phyloP scores from a whole-genome alignment of 1,284 basidiomycete genomes.

The Cryptococcus sp. region DNA sequence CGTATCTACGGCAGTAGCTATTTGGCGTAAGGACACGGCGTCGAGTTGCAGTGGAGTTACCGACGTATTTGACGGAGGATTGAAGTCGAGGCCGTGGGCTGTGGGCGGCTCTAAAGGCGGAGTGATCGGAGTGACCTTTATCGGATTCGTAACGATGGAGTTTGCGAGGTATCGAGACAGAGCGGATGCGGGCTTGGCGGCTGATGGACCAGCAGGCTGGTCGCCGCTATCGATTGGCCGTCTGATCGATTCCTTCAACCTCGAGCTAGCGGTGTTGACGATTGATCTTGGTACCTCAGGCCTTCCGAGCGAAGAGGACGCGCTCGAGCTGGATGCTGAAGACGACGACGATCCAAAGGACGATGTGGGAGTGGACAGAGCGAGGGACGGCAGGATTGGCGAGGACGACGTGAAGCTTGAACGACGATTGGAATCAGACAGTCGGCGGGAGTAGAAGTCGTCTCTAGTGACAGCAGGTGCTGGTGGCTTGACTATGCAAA shows the following conservation, averaged over 20 bases:
- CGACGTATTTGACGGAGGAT: no score
- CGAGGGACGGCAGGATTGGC: background rate
- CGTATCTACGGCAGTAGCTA: no score
- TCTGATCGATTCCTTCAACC: constrained; percentile 5
- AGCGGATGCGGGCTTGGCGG: constrained; percentile 1
- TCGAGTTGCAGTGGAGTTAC: no score
- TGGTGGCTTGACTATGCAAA: constrained; percentile 1
- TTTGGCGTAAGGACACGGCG: no score
- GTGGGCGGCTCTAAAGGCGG: background rate
- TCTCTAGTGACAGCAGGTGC: background rate
- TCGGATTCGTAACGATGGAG: constrained; percentile 2
- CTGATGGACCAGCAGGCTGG: background rate
- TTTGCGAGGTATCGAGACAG: constrained; percentile 13
- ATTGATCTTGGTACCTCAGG: background rate
- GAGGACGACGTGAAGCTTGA: constrained; percentile 2
- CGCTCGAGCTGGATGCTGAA: background rate
- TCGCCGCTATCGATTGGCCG: background rate
- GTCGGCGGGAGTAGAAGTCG: constrained; percentile 12
- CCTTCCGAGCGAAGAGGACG: background rate
- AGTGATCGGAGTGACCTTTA: background rate
- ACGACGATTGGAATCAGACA: constrained; percentile 15
- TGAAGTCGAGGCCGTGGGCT: no score
- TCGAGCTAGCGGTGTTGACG: constrained; percentile 3
- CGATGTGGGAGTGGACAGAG: background rate
- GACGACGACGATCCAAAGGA: background rate